These are phyloP conservation scores for Backusella australiensis DNA, from an alignment of 192 early-diverging fungal genomes.

Conservation along the genomic window DNA sequence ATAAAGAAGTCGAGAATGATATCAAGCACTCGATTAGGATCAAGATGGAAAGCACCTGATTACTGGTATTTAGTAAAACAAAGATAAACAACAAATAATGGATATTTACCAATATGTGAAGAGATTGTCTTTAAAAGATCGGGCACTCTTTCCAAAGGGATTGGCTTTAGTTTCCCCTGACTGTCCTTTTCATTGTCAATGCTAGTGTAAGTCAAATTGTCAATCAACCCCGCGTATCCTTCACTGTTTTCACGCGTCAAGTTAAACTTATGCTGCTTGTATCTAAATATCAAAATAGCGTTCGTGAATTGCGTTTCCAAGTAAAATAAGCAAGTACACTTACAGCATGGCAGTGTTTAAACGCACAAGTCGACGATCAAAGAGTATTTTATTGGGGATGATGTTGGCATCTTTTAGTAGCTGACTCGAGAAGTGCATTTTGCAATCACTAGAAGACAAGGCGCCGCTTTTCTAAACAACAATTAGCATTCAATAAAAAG, in stretches of 20 bases:
- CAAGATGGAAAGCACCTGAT: constrained; percentile 72
- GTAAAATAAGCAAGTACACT: background rate
- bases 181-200: constrained; percentile 21
- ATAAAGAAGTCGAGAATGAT: constrained; percentile 75
- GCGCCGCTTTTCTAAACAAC: background rate
- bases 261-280: constrained; percentile 85
- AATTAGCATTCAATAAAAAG: background rate
- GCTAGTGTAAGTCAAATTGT: constrained; percentile 39
- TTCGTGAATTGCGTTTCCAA: too few species aligned
- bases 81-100: too few species aligned
- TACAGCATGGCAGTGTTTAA: constrained; percentile 41
- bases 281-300: constrained; percentile 22
- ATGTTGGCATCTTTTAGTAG: constrained; percentile 22
- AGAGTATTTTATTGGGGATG: constrained; percentile 22
- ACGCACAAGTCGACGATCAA: constrained; percentile 29
- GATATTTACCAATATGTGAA: constrained; percentile 16
- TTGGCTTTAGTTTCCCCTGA: constrained; percentile 10
- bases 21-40: constrained; percentile 83
- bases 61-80: too few species aligned
- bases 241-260: constrained; percentile 77
- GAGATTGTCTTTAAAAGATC: constrained; percentile 19
- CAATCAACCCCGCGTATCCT: constrained; percentile 76
- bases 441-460: constrained; percentile 14
- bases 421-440: constrained; percentile 28
- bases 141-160: constrained; percentile 19